Conservation (phyloP, 352 stramenopile species). For the Phytophthora palmivora region DNA sequence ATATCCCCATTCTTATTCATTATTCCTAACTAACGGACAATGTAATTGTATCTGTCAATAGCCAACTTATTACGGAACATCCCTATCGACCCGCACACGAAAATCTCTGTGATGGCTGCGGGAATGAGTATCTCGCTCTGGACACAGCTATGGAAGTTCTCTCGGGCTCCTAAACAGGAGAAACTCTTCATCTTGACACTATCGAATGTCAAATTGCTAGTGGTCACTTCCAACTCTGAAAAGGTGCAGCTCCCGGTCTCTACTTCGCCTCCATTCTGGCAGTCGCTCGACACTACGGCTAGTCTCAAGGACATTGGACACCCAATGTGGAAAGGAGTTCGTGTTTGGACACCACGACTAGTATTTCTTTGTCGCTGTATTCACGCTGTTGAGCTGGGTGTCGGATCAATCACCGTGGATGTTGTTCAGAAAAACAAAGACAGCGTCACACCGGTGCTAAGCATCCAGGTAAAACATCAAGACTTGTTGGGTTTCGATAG, state of each 20-base stretch:
- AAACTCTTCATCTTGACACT: constrained; percentile 56
- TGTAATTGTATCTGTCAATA: constrained; percentile 19
- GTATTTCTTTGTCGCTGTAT: constrained; percentile 42
- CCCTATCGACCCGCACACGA: constrained; percentile 39
- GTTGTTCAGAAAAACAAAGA: constrained; percentile 31
- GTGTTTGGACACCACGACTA: constrained; percentile 51
- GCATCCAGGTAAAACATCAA: constrained; percentile 23
- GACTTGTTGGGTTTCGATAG: not conserved
- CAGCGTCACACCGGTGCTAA: constrained; percentile 11
- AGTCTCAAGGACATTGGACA: constrained; percentile 48
- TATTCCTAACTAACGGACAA: not conserved
- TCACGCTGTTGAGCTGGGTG: constrained; percentile 42
- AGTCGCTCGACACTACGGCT: constrained; percentile 29
- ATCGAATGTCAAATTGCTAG: constrained; percentile 41
- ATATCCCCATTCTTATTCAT: not conserved
- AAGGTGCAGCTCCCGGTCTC: not conserved
- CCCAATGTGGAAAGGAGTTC: constrained; percentile 41
- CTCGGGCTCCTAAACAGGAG: constrained; percentile 48
- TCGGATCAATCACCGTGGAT: constrained; percentile 43
- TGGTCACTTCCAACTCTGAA: constrained; percentile 24
- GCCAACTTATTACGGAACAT: constrained; percentile 64
- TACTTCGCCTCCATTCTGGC: constrained; percentile 12
- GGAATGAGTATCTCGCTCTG: constrained; percentile 62
- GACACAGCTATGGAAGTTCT: constrained; percentile 57
- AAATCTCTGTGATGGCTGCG: constrained; percentile 49